A percentile compares a stretch with the other conserved stretches of the same genome.
These are phyloP conservation scores for Parachaetomium inaequale DNA, from an alignment of 495 filamentous ascomycete genomes.

Conservation along the genomic window DNA sequence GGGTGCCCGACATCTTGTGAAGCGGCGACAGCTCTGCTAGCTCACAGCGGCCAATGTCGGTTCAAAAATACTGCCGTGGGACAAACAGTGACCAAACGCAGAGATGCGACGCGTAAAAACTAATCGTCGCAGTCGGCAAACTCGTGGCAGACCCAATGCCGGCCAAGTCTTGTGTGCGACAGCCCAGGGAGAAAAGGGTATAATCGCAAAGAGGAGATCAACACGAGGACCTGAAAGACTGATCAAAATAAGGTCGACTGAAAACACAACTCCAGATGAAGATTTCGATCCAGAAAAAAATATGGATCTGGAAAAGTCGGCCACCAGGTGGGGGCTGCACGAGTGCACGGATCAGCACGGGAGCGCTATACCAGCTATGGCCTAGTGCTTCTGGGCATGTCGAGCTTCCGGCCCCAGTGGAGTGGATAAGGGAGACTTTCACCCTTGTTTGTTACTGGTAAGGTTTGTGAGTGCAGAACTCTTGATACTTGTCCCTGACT, in stretches of 20 bases:
- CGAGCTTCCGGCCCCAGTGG: not conserved
- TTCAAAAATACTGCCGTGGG: not conserved
- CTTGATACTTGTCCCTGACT: no score
- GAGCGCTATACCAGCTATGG: conserved; percentile 15
- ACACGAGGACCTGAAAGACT: not conserved
- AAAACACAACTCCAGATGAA: not conserved
- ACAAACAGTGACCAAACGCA: not conserved
- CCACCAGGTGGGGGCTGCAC: conserved; percentile 13
- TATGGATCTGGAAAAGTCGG: conserved; percentile 31
- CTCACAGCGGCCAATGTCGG: not conserved
- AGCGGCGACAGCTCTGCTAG: conserved; percentile 1
- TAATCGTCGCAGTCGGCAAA: not conserved
- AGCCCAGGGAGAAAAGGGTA: not conserved
- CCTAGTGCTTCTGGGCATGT: conserved; percentile 6
- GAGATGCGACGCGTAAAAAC: not conserved
- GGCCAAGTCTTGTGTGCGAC: not conserved
- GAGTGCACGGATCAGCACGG: conserved; percentile 8
- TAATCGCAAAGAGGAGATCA: not conserved
- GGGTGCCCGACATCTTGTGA: conserved; percentile 42
- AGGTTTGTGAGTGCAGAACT: no score
- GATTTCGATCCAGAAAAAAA: conserved; percentile 26
- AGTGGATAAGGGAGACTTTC: not conserved
- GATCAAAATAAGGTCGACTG: not conserved
- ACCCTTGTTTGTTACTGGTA: not conserved
- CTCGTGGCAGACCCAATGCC: no score